These are phyloP conservation scores for Trypanosoma scelopori DNA, from an alignment of 208 protist species.

Conservation along the genomic window DNA sequence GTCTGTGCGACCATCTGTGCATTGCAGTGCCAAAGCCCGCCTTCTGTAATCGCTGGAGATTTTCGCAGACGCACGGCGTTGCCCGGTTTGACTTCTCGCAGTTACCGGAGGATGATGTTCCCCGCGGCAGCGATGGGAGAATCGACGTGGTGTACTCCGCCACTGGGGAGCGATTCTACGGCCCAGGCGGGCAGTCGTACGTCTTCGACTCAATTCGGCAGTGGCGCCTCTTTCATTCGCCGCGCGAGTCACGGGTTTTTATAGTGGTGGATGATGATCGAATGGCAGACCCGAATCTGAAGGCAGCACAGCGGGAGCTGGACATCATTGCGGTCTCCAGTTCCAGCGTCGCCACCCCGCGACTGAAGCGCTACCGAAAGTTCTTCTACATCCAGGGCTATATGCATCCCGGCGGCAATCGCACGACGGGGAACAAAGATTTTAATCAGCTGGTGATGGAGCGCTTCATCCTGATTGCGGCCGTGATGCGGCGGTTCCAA, in stretches of 20 bases:
- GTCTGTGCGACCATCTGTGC: background rate
- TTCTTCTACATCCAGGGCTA: conserved; percentile 38
- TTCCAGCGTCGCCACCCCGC: background rate
- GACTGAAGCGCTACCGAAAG: conserved; percentile 17
- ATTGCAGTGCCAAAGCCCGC: background rate
- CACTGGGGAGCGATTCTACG: conserved; percentile 16
- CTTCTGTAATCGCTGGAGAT: conserved; percentile 12
- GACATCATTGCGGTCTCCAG: conserved; percentile 14
- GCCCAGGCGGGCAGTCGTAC: conserved; percentile 27
- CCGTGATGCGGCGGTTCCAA: conserved; percentile 11
- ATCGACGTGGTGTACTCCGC: conserved; percentile 19
- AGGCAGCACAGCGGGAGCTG: background rate
- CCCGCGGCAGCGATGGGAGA: too few relatives aligned
- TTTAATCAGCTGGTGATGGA: conserved; percentile 35
- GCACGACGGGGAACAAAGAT: conserved; percentile 23
- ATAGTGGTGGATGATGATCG: conserved; percentile 19
- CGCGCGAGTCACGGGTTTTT: conserved; percentile 19
- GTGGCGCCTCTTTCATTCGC: conserved; percentile 32
- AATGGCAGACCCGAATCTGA: background rate
- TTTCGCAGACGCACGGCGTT: background rate
- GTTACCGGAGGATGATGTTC: background rate
- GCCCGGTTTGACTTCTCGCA: conserved; percentile 20
- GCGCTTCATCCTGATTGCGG: conserved; percentile 20
- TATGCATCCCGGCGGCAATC: conserved; percentile 39
- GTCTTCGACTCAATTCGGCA: conserved; percentile 33